Base-by-base conservation (phyloP, 352 stramenopile species). In the Phytophthora tentaculata region DNA sequence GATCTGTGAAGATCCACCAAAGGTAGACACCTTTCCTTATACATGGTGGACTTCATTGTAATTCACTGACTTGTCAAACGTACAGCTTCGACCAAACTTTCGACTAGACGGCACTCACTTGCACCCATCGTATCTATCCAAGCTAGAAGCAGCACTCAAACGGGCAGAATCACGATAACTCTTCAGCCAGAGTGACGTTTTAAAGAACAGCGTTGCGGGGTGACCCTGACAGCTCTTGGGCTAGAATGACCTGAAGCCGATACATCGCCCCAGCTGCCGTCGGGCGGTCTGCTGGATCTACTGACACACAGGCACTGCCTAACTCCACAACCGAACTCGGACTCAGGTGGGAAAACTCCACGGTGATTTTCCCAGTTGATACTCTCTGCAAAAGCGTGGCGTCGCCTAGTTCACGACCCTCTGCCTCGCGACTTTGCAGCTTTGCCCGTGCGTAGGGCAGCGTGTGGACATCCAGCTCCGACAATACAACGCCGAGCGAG, bases 21-120 rank as follows among this genome's bases (percentile, higher is more conserved):
- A 91, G 75, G 83, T 92, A 62, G n/a, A 9, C 48, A 23, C 14
- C 3, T 19, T 32, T 32, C 5, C 1, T 28, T 29, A 35, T n/a
- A 10, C 12, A 48, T 37, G 10, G 2, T 39, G 23, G 23, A 35
- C 29, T 24, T 35, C n/a, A 23, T 32, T 4, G n/a, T 43, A 17
- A 43, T n/a, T 43, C 14, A n/a, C 35, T 43, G 2, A n/a, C 14
- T 6, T n/a, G 35, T 43, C n/a, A 43, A 1, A 35, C 9, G 12
- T 28, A 26, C 26, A 94, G 74, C 79, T 97, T 26, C 70, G 76
- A 5, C 45, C 73, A n/a, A 61, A 75, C 0, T 86, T 88, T 47
- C 61, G 29, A 2, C 75, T 97, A 0, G 91, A 98, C 58, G 90
- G 90, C n/a, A 97, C 91, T 3, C 91, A 97, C 61, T 69, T 97